Percentiles rank a stretch among this genome's conserved stretches.
Evolutionary conservation across 2,329 filamentous ascomycete species (phyloP).

Genomic region (Epichloe uncinata): DNA sequence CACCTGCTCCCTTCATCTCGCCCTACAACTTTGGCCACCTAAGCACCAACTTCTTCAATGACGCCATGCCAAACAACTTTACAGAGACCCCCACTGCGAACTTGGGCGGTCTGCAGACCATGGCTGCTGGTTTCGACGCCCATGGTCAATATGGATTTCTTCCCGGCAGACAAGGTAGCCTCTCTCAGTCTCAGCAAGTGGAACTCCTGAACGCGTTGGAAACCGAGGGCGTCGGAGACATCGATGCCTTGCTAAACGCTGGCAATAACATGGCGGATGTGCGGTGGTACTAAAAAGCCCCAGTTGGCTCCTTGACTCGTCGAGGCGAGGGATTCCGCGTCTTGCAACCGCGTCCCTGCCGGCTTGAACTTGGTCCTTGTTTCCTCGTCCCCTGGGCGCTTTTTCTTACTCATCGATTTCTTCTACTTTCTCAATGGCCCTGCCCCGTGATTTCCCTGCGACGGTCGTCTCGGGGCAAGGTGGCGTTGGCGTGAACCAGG

Average conservation of each 20-base stretch:
- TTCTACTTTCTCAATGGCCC: too few species aligned
- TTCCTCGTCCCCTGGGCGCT: background rate
- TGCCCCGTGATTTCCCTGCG: background rate
- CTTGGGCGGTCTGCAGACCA: constrained; percentile 19
- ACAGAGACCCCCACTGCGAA: constrained; percentile 17
- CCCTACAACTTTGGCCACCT: constrained; percentile 35
- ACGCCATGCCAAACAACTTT: constrained; percentile 18
- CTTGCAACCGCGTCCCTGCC: background rate
- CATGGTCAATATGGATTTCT: constrained; percentile 18
- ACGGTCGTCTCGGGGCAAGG: background rate
- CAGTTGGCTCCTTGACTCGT: too few species aligned
- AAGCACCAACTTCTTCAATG: constrained; percentile 29
- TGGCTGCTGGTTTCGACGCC: constrained; percentile 13
- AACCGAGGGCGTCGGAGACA: constrained; percentile 49
- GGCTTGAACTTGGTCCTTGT: background rate
- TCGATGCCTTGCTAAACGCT: constrained; percentile 44
- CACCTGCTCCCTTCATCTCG: constrained; percentile 38
- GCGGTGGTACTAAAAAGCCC: constrained; percentile 19
- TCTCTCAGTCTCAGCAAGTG: constrained; percentile 69
- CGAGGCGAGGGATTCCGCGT: too few species aligned
- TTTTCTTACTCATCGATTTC: too few species aligned
- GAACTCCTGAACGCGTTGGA: constrained; percentile 75
- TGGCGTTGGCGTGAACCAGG: background rate
- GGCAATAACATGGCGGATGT: constrained; percentile 15
- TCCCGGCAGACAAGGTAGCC: constrained; percentile 47